Evolutionary conservation across 2,329 filamentous ascomycete genomes (phyloP), one percentile per base, ranked within the genome.

Genomic region (Cercospora sojina): DNA sequence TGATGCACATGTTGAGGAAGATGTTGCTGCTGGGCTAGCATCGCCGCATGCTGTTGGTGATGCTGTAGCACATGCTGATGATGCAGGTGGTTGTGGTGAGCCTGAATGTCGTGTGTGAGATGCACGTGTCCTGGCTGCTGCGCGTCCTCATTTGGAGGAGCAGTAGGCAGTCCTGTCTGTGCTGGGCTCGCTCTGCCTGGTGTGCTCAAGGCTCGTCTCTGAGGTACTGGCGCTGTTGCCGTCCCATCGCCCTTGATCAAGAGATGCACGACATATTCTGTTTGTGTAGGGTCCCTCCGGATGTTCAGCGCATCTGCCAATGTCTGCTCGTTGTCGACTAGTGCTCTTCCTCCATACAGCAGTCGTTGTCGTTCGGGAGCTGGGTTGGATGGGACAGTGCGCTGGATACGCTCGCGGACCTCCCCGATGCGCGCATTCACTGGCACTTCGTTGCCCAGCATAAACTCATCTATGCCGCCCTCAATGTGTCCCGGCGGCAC

Each of bases 341-440:
- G 79, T 29, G 83, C 81, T 64, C 83, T 80, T 20, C 87, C 87
- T 59, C 81, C 78, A 70, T 87, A 88, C 20, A 89, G 87, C 65
- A 89, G 74, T 51, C 86, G 81, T 77, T 88, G 87, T 51, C 79
- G 75, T 18, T 79, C 74, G 0, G 82, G 79, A 8, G 76, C 60
- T 32, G 84, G 82, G 63, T 79, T 78, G 31, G 78, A 78, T 8
- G 83, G 79, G n/a, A 87, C 75, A 9, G 79, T 76, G 65, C 82
- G 73, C 56, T 82, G 79, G 64, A 89, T 84, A 62, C 78, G 81
- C 51, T 79, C 73, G 69, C 85, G 86, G n/a, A 89, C 77, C 59
- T 83, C 79, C 20, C 77, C 80, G 57, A 89, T 75, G 2, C 83
- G 87, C 2, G 78, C 79, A 25, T 62, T 63, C 47, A 73, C 57